These are phyloP conservation scores for Cerrena zonata DNA, from an alignment of 1,284 basidiomycete species.

Conservation along the genomic window DNA sequence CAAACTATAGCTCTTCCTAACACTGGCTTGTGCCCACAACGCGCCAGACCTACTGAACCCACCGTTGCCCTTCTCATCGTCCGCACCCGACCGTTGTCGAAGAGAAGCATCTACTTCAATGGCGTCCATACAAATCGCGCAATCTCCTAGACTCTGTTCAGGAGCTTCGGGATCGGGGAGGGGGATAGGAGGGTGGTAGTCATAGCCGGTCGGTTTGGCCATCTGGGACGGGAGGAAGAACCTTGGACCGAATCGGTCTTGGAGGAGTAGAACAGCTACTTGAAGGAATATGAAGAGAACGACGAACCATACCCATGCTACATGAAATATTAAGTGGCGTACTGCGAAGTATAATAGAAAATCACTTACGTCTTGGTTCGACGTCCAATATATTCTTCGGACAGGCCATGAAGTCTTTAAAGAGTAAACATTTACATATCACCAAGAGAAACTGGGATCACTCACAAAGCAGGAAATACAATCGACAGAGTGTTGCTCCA, in stretches of 20 bases:
- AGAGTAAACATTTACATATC: too few relatives aligned
- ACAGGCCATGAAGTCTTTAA: slow-evolving; percentile 72
- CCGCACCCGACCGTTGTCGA: slow-evolving; percentile 20
- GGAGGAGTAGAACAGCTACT: slow-evolving; percentile 60
- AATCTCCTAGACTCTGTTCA: slow-evolving; percentile 72
- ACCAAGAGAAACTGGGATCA: too few relatives aligned
- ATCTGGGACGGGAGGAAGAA: slow-evolving; percentile 77
- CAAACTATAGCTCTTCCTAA: slow-evolving; percentile 71
- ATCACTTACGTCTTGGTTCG: slow-evolving; percentile 53
- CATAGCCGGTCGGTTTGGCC: slow-evolving; percentile 58
- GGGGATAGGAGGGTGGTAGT: slow-evolving; percentile 79
- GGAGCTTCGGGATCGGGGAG: slow-evolving; percentile 67
- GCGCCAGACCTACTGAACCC: slow-evolving; percentile 12
- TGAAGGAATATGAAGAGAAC: slow-evolving; percentile 62
- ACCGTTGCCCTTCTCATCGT: slow-evolving; percentile 22
- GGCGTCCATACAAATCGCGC: slow-evolving; percentile 86
- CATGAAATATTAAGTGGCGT: not conserved
- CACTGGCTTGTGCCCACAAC: slow-evolving; percentile 38
- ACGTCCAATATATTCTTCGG: slow-evolving; percentile 82
- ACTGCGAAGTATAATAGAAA: not conserved
- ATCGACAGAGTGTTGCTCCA: slow-evolving; percentile 67
- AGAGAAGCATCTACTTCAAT: slow-evolving; percentile 54
- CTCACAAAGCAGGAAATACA: slow-evolving; percentile 75
- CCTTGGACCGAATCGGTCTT: slow-evolving; percentile 72
- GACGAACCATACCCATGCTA: slow-evolving; percentile 67